Conservation (phyloP, 1,284 basidiomycete genomes). For the Neonothopanus nambi region DNA sequence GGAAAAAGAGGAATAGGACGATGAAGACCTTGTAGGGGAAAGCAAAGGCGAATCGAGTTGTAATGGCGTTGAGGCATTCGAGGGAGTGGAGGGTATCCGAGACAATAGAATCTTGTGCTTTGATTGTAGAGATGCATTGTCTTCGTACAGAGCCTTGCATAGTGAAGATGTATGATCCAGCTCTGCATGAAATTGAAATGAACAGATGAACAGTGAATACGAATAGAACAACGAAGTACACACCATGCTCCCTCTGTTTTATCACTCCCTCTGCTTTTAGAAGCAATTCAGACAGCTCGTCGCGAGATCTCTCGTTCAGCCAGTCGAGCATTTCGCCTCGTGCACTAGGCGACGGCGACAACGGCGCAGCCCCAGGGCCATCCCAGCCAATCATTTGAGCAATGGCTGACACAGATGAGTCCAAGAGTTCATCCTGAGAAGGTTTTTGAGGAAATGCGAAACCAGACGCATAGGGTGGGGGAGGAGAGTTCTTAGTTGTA, state of each 20-base stretch:
- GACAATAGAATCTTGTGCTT: conserved; percentile 69
- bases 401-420: conserved; percentile 38
- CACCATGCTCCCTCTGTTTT: conserved; percentile 74
- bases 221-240: conserved; percentile 27
- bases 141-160: conserved; percentile 68
- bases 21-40: conserved; percentile 30
- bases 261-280: conserved; percentile 74
- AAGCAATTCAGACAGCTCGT: conserved; percentile 48
- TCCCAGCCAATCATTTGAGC: conserved; percentile 25
- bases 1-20: background rate
- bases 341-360: conserved; percentile 16
- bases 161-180: conserved; percentile 66
- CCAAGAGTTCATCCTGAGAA: conserved; percentile 32
- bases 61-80: conserved; percentile 20
- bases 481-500: conserved; percentile 41
- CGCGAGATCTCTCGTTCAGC: conserved; percentile 64
- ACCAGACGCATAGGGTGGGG: conserved; percentile 51
- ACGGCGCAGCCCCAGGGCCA: no score
- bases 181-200: conserved; percentile 40
- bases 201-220: conserved; percentile 12
- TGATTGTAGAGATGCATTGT: conserved; percentile 65
- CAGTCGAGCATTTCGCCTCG: conserved; percentile 40
- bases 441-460: conserved; percentile 21
- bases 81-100: conserved; percentile 51
- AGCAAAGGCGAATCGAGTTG: conserved; percentile 20